A percentile compares a stretch with the other conserved stretches of the same genome.
These are phyloP conservation scores for Fusarium annulatum DNA, from an alignment of 2,329 filamentous ascomycete genomes.

Conservation along the genomic window DNA sequence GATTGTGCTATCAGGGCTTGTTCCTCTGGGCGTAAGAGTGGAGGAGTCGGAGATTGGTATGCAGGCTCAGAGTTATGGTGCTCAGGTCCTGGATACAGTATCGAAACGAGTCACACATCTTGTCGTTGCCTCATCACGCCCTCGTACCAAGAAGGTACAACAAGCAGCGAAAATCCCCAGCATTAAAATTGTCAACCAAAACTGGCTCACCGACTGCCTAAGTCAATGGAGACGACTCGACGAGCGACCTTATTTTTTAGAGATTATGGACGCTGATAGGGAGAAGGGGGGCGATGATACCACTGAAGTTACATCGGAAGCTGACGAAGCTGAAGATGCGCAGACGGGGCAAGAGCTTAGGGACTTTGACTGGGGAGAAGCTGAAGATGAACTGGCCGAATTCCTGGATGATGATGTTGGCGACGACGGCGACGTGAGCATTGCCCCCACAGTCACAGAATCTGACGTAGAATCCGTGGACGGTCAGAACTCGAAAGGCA, in stretches of 20 bases:
- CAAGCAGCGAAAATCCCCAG: constrained; percentile 82
- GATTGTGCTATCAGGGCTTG: constrained; percentile 90
- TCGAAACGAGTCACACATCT: constrained; percentile 76
- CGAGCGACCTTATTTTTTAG: constrained; percentile 80
- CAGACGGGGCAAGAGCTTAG: constrained; percentile 59
- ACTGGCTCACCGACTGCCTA: constrained; percentile 89
- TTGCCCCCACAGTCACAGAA: constrained; percentile 36
- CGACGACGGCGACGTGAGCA: constrained; percentile 56
- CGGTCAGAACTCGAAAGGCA: constrained; percentile 43
- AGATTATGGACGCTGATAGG: constrained; percentile 77
- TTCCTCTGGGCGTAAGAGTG: constrained; percentile 83
- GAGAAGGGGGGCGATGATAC: constrained; percentile 49
- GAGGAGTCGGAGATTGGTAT: constrained; percentile 86
- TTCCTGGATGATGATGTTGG: constrained; percentile 71
- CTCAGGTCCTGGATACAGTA: constrained; percentile 67
- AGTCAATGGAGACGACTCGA: constrained; percentile 84
- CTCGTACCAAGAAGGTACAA: constrained; percentile 90
- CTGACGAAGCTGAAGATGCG: constrained; percentile 47
- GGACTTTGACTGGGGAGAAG: constrained; percentile 70
- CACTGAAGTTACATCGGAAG: constrained; percentile 47
- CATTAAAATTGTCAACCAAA: constrained; percentile 91
- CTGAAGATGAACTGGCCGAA: constrained; percentile 79
- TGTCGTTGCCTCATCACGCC: constrained; percentile 75
- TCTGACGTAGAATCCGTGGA: constrained; percentile 47
- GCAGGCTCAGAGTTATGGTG: constrained; percentile 89